Evolutionary conservation across 306 rosid species (phyloP).

Genomic region (Cucumis melo): DNA sequence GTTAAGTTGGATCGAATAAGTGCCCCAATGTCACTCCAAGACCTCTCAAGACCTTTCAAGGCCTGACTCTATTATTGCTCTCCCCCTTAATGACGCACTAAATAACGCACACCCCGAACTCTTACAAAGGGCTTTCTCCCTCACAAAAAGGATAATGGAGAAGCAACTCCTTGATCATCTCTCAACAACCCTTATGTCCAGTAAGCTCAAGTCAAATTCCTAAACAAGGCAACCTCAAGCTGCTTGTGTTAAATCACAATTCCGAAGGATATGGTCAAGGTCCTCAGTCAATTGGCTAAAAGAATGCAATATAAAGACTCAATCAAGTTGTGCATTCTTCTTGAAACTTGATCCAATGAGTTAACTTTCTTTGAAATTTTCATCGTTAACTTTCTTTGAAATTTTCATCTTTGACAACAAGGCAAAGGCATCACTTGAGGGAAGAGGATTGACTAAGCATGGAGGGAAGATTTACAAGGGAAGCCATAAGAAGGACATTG

Average conservation of each 20-base stretch:
- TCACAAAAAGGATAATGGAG: background rate
- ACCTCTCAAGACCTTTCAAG: background rate
- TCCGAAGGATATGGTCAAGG: background rate
- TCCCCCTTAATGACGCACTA: background rate
- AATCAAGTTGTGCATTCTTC: background rate
- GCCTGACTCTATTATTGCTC: background rate
- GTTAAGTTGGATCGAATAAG: background rate
- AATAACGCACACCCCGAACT: background rate
- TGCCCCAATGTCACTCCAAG: background rate
- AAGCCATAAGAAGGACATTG: no score
- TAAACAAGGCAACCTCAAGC: background rate
- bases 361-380: no score
- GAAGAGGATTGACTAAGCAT: background rate
- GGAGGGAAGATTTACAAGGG: background rate
- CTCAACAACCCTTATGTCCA: background rate
- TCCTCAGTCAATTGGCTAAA: background rate
- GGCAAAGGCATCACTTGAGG: background rate
- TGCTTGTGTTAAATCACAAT: background rate
- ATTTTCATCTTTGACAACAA: background rate
- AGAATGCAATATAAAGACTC: background rate
- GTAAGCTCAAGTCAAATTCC: background rate
- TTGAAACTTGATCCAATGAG: no score
- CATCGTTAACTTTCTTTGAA: background rate
- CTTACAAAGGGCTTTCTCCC: background rate
- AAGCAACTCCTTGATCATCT: background rate